Evolutionary conservation across 805 yeast species (phyloP).

Genomic region (Ogataea kodamae): DNA sequence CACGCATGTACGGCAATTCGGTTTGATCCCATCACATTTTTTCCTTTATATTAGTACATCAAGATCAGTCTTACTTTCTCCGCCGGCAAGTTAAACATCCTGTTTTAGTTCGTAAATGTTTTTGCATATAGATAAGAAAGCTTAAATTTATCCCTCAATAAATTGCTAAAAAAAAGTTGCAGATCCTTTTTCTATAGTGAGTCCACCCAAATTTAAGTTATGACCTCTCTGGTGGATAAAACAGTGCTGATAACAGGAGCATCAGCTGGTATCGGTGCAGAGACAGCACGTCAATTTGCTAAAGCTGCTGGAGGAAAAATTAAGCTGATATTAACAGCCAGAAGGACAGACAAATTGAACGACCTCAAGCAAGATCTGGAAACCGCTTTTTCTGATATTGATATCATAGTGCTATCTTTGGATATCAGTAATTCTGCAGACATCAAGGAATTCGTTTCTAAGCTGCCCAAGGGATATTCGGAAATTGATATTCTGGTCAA

Average conservation of each 20-base stretch:
- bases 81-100: slow-evolving; percentile 11
- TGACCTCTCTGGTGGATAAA: slow-evolving; percentile 10
- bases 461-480: slow-evolving; percentile 53
- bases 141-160: too few species aligned
- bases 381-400: slow-evolving; percentile 43
- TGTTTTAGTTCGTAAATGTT: slow-evolving; percentile 1
- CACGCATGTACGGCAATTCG: slow-evolving; percentile 6
- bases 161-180: too few species aligned
- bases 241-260: slow-evolving; percentile 41
- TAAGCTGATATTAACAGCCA: slow-evolving; percentile 71
- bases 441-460: slow-evolving; percentile 47
- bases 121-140: too few species aligned
- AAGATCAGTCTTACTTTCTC: slow-evolving; percentile 7
- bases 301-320: slow-evolving; percentile 64
- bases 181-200: too few species aligned
- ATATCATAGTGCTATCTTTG: slow-evolving; percentile 44
- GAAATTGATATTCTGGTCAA: slow-evolving; percentile 59
- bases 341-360: slow-evolving; percentile 63
- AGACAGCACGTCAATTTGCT: slow-evolving; percentile 45
- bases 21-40: slow-evolving; percentile 9
- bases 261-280: slow-evolving; percentile 47
- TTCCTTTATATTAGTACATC: slow-evolving; percentile 1
- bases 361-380: slow-evolving; percentile 46
- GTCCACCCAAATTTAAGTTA: too few species aligned
- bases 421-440: slow-evolving; percentile 56